phyloP scores from a whole-genome alignment of 2,329 filamentous ascomycete species.

The Penicillium brasilianum region DNA sequence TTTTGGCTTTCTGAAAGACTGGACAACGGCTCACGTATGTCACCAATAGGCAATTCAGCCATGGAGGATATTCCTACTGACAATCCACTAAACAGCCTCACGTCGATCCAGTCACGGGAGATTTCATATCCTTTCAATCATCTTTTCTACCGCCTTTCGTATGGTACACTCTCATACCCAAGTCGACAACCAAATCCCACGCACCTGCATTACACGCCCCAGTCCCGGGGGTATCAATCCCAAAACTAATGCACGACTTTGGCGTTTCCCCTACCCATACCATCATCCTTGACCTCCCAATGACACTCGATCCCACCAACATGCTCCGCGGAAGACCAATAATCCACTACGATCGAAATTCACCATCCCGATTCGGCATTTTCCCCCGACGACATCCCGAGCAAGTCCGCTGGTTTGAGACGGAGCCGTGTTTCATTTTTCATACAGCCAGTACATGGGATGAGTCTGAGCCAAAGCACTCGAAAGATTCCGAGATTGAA shows the following conservation, averaged over 20 bases:
- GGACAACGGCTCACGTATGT: slow-evolving; percentile 5
- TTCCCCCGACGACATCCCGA: slow-evolving; percentile 67
- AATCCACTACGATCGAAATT: slow-evolving; percentile 51
- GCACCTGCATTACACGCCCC: slow-evolving; percentile 46
- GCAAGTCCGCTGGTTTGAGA: slow-evolving; percentile 69
- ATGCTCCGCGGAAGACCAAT: slow-evolving; percentile 4
- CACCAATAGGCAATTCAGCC: too few species aligned
- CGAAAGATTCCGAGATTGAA: slow-evolving; percentile 23
- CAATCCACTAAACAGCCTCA: slow-evolving; percentile 55
- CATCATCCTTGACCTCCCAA: slow-evolving; percentile 71
- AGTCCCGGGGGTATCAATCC: slow-evolving; percentile 64
- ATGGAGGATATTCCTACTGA: not conserved
- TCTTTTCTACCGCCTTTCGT: slow-evolving; percentile 70
- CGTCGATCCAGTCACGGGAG: slow-evolving; percentile 67
- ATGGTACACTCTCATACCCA: slow-evolving; percentile 65
- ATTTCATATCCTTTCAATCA: slow-evolving; percentile 71
- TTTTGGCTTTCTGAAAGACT: not conserved
- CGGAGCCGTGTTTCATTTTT: slow-evolving; percentile 70
- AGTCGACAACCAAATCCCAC: not conserved
- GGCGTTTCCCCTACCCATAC: slow-evolving; percentile 68
- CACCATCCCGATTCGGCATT: slow-evolving; percentile 67
- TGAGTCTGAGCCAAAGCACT: slow-evolving; percentile 18
- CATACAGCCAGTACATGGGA: slow-evolving; percentile 77
- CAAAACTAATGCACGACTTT: slow-evolving; percentile 80
- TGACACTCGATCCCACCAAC: slow-evolving; percentile 66